Base-by-base conservation (phyloP, 2,329 filamentous ascomycete genomes). In the Penicillium concentricum region DNA sequence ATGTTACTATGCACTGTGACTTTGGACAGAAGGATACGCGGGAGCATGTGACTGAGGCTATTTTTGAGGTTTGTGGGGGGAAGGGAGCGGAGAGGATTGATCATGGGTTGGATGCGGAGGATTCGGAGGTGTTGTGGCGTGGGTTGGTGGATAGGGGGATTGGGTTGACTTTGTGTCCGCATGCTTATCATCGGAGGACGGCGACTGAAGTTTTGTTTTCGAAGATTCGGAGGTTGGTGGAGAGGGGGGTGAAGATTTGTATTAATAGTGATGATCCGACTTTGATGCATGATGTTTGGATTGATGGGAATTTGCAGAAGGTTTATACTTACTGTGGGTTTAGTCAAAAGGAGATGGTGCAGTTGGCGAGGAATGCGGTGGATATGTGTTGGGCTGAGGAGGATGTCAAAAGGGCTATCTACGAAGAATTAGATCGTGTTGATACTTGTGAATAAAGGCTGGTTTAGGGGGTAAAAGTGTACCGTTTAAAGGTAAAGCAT, bases 1-100 rank as follows among this genome's bases (percentile, higher is more conserved):
- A 76, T 37, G 67, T 79, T 15, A 83, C 80, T 2, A 76, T 76
- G 62, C 81, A 83, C 54, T 82, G 79, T 64, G 81, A 82, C 56
- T 78, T 82, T 43, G 79, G 78, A 43, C 78, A 82, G 59, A 76
- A 78, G 54, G 78, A 81, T 57, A 76, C 77, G 0, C 73, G 74
- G 22, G 74, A 73, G 26, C 78, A 82, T 56, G 72, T 80, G 16
- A 64, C 64, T 1, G 72, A 81, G 56, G 69, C 71, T 18, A 61
- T 66, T 2, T 67, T 72, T 12, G 66, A 73, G 39, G 69, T 64
- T 0, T 69, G 73, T 5, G 59, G 50, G 0, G 75, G 76, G 0
- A 22, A 18, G 26, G 63, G 62, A 1, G 56, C 70, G 0, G 73
- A 77, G 44, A 69, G 76, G 0, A 76, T 79, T 46, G 76, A 79